Percentiles rank a stretch among this genome's conserved stretches.
Evolutionary conservation across 257 asterid species (phyloP).

Genomic region (Striga asiatica): DNA sequence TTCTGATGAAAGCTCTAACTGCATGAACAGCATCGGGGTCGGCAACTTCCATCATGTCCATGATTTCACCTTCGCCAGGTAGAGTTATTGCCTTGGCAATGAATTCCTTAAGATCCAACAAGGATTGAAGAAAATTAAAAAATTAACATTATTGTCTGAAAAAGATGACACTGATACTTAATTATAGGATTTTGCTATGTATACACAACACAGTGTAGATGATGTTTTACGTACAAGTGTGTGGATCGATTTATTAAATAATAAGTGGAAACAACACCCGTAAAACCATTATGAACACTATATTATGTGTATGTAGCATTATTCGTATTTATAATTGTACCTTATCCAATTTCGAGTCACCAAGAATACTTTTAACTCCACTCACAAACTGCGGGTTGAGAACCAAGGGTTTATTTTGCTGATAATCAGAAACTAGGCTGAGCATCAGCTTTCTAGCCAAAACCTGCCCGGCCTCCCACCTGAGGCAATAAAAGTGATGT

Average conservation of each 20-base stretch:
- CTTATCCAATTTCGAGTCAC: slow-evolving; percentile 61
- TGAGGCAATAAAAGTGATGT: slow-evolving; percentile 14
- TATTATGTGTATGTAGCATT: too few species aligned
- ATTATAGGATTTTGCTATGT: too few species aligned
- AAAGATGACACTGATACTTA: background rate
- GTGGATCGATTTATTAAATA: too few species aligned
- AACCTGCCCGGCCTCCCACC: slow-evolving; percentile 87
- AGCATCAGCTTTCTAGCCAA: slow-evolving; percentile 77
- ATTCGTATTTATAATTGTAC: slow-evolving; percentile 29
- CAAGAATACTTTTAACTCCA: slow-evolving; percentile 56
- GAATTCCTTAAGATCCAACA: slow-evolving; percentile 43
- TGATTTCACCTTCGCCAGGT: slow-evolving; percentile 76
- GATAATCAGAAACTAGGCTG: slow-evolving; percentile 58
- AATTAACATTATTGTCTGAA: background rate
- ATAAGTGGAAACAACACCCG: too few species aligned
- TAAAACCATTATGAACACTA: too few species aligned
- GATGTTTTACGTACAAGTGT: too few species aligned
- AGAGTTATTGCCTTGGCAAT: slow-evolving; percentile 71
- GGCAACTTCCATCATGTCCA: slow-evolving; percentile 82
- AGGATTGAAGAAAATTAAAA: background rate
- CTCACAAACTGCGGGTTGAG: slow-evolving; percentile 58
- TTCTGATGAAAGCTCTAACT: slow-evolving; percentile 53
- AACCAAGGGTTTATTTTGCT: slow-evolving; percentile 49
- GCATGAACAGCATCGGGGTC: slow-evolving; percentile 92
- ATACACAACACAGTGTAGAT: too few species aligned